phyloP scores from a whole-genome alignment of 306 rosid species.

The Fragaria ananassa region DNA sequence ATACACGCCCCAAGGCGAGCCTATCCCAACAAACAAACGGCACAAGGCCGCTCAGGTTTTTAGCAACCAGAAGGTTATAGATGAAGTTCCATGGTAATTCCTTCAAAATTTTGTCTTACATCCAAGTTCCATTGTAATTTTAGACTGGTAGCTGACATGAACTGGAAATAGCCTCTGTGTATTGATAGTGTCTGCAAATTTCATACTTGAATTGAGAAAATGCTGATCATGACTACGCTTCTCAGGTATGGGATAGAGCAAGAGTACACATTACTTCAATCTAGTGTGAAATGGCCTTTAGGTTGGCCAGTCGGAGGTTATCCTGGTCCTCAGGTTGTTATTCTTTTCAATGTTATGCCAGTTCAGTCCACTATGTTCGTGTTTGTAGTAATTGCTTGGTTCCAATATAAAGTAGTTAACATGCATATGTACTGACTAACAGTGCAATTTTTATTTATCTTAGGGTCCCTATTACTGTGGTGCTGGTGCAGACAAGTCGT shows the following conservation, averaged over 20 bases:
- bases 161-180: background rate
- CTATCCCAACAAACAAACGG: constrained; percentile 96
- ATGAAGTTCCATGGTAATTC: constrained; percentile 81
- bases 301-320: constrained; percentile 99
- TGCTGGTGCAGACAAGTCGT: constrained; percentile 97
- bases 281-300: constrained; percentile 89
- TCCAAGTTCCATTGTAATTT: background rate
- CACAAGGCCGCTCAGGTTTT: constrained; percentile 83
- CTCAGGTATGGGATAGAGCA: constrained; percentile 96
- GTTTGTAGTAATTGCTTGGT: background rate
- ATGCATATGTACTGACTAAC: constrained; percentile 3
- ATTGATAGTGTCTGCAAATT: background rate
- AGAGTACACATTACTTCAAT: constrained; percentile 95
- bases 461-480: constrained; percentile 97
- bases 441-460: constrained; percentile 11
- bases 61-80: constrained; percentile 64
- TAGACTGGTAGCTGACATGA: background rate
- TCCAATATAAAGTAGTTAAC: background rate
- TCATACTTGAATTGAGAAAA: constrained; percentile 5
- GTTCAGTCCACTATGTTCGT: background rate
- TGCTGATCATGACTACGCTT: constrained; percentile 35
- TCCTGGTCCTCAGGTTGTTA: constrained; percentile 95
- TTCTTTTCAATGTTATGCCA: constrained; percentile 3
- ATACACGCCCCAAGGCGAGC: constrained; percentile 88
- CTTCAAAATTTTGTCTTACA: background rate